Percentiles rank a stretch among this genome's conserved stretches.
These are phyloP conservation scores for Claviceps sp. DNA, from an alignment of 2,329 filamentous ascomycete genomes.

Conservation along the genomic window DNA sequence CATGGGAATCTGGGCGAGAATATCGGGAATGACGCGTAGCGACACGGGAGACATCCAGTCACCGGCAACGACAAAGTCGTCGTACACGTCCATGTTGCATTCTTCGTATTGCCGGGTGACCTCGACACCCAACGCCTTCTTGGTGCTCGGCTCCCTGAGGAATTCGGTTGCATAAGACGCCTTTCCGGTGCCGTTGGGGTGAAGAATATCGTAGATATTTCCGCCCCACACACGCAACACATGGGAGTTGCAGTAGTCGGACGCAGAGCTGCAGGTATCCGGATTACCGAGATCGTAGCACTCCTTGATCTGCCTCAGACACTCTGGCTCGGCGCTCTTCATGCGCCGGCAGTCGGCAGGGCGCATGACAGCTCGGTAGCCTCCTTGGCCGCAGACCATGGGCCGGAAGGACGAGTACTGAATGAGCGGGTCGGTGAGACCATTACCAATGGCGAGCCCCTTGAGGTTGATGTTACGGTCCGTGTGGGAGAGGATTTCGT, in stretches of 20 bases:
- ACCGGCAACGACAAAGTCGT: constrained; percentile 72
- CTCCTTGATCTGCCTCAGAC: constrained; percentile 70
- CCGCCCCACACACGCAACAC: constrained; percentile 85
- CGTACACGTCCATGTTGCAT: constrained; percentile 96
- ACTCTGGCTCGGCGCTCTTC: constrained; percentile 83
- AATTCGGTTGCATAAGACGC: constrained; percentile 85
- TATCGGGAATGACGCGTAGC: constrained; percentile 69
- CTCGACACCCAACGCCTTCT: constrained; percentile 77
- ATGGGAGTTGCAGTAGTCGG: constrained; percentile 96
- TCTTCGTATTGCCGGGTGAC: constrained; percentile 68
- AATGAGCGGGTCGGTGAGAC: constrained; percentile 80
- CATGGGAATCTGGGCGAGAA: constrained; percentile 85
- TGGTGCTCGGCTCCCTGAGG: constrained; percentile 71
- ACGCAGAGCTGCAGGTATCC: constrained; percentile 81
- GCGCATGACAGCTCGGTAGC: constrained; percentile 74
- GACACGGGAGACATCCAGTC: constrained; percentile 95
- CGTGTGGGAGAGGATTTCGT: constrained; percentile 84
- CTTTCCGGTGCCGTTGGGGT: constrained; percentile 72
- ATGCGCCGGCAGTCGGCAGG: constrained; percentile 67
- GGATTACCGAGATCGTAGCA: constrained; percentile 88
- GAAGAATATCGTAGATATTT: constrained; percentile 89
- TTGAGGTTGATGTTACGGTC: constrained; percentile 96
- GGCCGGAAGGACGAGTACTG: constrained; percentile 92
- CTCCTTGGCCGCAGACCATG: constrained; percentile 94
- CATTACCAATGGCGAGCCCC: constrained; percentile 89